Evolutionary conservation across 202 grass and related monocot species (phyloP), one percentile per base, ranked within the genome.

Genomic region (Tripidium arundinaceum): DNA sequence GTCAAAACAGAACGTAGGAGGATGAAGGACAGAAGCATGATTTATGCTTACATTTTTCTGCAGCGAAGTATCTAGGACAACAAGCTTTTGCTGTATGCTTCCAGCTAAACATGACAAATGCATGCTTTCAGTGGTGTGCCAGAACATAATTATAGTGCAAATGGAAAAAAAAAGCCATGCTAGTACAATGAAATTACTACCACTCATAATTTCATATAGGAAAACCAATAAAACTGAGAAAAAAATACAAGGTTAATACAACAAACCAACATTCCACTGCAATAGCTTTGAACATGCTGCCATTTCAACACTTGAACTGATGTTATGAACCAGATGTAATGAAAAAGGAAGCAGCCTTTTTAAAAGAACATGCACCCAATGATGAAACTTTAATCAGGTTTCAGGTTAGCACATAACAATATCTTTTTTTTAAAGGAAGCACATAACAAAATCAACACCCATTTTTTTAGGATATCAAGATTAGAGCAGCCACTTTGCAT

Each of bases 21-120:
- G 12, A 68, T 11, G 74, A 66, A 77, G 28, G 58, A 86, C 25
- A 2, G 1, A 72, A 87, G 22, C 1, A 79, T 55, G 7, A 68
- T 36, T 45, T 31, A 58, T 88, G 65, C 88, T 89, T 91, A 99
- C 97, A 83, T 90, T 83, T 92, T 99, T 89, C 75, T 93, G 83
- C 70, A 96, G 39, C 31, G 83, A 85, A 74, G 76, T 83, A 25
- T 96, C 96, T 6, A 87, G 66, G 71, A 80, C 52, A 71, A 72
- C 59, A 65, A 96, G 54, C 80, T 96, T 99, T 79, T 93, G n/a
- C n/a, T n/a, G n/a, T n/a, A n/a, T n/a, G n/a, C n/a, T n/a, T n/a
- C n/a, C n/a, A n/a, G n/a, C n/a, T n/a, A n/a, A n/a, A n/a, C n/a
- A n/a, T n/a, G n/a, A n/a, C n/a, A n/a, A n/a, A n/a, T n/a, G n/a